These are phyloP conservation scores for Venturia aucupariae DNA, from an alignment of 2,329 filamentous ascomycete species.

Conservation along the genomic window DNA sequence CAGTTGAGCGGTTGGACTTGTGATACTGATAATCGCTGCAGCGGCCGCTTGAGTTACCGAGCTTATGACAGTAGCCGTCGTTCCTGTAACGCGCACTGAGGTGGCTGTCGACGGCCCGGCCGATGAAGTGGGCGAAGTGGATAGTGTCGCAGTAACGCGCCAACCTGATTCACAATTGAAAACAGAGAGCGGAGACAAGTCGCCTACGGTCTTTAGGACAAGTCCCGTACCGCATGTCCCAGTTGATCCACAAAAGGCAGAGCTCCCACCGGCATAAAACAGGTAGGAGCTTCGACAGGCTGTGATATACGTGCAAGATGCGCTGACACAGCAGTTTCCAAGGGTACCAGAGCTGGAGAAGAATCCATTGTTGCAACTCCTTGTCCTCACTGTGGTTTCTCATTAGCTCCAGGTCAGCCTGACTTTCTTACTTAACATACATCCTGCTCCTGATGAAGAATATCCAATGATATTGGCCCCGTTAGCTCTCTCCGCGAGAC, in stretches of 20 bases:
- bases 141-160: neutral
- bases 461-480: constrained; percentile 12
- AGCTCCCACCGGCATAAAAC: constrained; percentile 6
- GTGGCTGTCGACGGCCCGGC: neutral
- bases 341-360: constrained; percentile 8
- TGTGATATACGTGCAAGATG: constrained; percentile 6
- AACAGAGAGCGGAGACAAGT: constrained; percentile 7
- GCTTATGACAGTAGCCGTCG: neutral
- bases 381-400: neutral
- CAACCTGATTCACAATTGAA: constrained; percentile 11
- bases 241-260: neutral
- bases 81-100: neutral
- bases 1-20: neutral
- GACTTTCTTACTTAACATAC: neutral
- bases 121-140: neutral
- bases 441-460: constrained; percentile 3
- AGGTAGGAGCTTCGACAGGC: neutral
- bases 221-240: constrained; percentile 3
- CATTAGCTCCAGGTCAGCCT: neutral
- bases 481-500: constrained; percentile 4
- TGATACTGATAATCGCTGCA: too few species aligned
- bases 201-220: constrained; percentile 2
- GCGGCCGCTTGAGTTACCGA: neutral
- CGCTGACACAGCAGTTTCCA: constrained; percentile 8
- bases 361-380: constrained; percentile 11